phyloP scores from a whole-genome alignment of 805 yeast species.

The Teunomyces kruisii region DNA sequence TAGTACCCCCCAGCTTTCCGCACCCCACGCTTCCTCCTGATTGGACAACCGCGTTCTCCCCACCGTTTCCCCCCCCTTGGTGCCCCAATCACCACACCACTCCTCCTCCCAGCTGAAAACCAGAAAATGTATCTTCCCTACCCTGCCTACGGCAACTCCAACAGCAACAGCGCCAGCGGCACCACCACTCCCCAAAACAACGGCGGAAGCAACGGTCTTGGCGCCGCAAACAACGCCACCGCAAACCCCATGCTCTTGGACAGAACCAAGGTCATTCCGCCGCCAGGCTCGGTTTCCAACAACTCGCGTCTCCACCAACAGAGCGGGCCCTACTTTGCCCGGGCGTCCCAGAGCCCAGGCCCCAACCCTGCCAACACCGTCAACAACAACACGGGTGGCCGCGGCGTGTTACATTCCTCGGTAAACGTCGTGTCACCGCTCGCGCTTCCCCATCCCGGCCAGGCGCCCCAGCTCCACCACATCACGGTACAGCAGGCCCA shows the following conservation, averaged over 20 bases:
- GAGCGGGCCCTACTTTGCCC: not conserved
- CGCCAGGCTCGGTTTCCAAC: slow-evolving; percentile 1
- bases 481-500: slow-evolving; percentile 6
- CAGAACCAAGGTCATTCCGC: slow-evolving; percentile 2
- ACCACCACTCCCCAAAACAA: slow-evolving; percentile 5
- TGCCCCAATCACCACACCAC: not conserved
- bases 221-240: not conserved
- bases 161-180: slow-evolving; percentile 8
- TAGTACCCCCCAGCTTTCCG: not conserved
- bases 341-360: slow-evolving; percentile 1
- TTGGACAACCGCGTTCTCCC: too few species aligned
- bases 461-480: slow-evolving; percentile 6
- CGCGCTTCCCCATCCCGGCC: slow-evolving; percentile 1
- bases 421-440: not conserved
- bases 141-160: slow-evolving; percentile 7
- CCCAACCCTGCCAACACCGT: not conserved
- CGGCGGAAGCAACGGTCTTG: not conserved
- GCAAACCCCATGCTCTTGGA: slow-evolving; percentile 4
- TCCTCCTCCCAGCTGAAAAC: not conserved
- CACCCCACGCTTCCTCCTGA: too few species aligned
- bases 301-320: slow-evolving; percentile 1
- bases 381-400: not conserved
- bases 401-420: slow-evolving; percentile 2
- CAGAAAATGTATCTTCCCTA: slow-evolving; percentile 8
- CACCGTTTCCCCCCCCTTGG: not conserved